Evolutionary conservation across 306 rosid species (phyloP), one percentile per base, ranked within the genome.

Genomic region (Cercis canadensis): DNA sequence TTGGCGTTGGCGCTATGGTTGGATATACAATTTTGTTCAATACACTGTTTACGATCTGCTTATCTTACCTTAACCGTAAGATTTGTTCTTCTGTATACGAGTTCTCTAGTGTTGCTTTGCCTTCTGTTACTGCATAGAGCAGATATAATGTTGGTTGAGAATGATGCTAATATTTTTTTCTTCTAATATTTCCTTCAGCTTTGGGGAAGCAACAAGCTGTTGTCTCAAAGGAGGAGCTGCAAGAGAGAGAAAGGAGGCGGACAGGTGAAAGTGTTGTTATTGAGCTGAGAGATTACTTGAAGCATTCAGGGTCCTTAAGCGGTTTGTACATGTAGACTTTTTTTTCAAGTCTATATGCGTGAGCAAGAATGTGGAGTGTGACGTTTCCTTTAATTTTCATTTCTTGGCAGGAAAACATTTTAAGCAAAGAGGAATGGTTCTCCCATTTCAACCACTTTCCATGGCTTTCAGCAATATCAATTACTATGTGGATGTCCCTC

Each of bases 31-130:
- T 86, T 84, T 69, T 95, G 61, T 89, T 95, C 92, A 95, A 95
- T 69, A 0, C 52, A 33, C 87, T 95, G 36, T 95, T 95, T 80
- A 88, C 99, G 52, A 74, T 89, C 85, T 91, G 83, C 87, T 82
- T 95, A 49, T 82, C 96, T 46, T 89, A 87, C 87, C 97, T 95
- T 64, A 91, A 95, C 59, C 97, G 99, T 95, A 95, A 89, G 99
- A 77, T 64, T 73, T 58, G 13, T 55, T 47, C 63, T 59, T 79
- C 46, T 74, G 24, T 61, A 47, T 41, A 69, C 29, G 52, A 74
- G 33, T 36, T 69, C 75, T 36, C 55, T 62, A 57, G 41, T 74
- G 14, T 78, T 46, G 31, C 31, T 44, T 69, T 75, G 62, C 60
- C 50, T 72, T 72, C 47, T 39, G 62, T 58, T 11, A 49, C 46